Conservation (phyloP, 2,329 filamentous ascomycete species). For the Fusarium hainanense region DNA sequence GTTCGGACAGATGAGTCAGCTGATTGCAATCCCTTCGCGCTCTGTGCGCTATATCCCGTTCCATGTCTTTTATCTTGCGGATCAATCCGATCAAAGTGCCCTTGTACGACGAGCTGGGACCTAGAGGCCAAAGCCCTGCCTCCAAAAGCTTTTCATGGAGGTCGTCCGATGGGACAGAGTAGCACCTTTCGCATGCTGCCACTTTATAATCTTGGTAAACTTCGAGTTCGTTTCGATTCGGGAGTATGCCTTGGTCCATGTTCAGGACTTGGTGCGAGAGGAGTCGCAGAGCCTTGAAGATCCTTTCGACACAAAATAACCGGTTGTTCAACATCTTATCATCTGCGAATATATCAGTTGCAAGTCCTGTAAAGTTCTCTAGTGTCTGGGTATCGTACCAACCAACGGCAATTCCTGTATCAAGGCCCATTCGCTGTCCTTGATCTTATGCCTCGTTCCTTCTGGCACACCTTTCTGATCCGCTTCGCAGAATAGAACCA, state of each 20-base stretch:
- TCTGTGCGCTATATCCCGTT: background rate
- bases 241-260: constrained; percentile 21
- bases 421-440: constrained; percentile 6
- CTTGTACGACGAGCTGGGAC: background rate
- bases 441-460: background rate
- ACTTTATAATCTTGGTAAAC: constrained; percentile 12
- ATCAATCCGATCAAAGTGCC: constrained; percentile 18
- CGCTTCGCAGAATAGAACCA: constrained; percentile 10
- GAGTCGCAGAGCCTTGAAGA: constrained; percentile 18
- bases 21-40: constrained; percentile 16
- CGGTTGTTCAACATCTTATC: constrained; percentile 1
- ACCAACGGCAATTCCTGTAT: constrained; percentile 5
- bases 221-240: background rate
- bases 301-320: background rate
- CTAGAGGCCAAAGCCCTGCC: constrained; percentile 18
- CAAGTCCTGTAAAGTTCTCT: background rate
- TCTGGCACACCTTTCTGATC: background rate
- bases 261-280: constrained; percentile 21
- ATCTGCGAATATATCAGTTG: constrained; percentile 4
- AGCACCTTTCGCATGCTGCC: constrained; percentile 18
- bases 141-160: constrained; percentile 9
- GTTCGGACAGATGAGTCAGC: constrained; percentile 18
- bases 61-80: background rate
- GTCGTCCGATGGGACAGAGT: background rate
- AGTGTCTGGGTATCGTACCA: background rate